These are phyloP conservation scores for Yamadazyma songkhlaensis DNA, from an alignment of 1,139 yeast genomes.

Conservation along the genomic window DNA sequence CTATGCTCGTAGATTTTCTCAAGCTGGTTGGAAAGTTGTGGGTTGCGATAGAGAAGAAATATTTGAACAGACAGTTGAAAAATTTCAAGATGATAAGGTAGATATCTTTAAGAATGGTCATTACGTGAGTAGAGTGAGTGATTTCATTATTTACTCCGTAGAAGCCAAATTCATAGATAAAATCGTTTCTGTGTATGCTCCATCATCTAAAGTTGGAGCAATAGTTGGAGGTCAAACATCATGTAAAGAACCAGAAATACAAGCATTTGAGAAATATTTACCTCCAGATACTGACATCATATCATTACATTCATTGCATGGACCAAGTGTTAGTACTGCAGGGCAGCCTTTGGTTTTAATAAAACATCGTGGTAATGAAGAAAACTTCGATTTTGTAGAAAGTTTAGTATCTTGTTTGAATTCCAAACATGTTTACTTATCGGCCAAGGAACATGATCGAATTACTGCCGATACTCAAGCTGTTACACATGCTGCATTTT, in stretches of 20 bases:
- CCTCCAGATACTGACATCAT: constrained; percentile 82
- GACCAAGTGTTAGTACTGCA: constrained; percentile 82
- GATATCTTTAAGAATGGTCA: constrained; percentile 73
- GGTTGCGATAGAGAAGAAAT: constrained; percentile 85
- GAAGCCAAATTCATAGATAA: constrained; percentile 79
- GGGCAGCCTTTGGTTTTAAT: constrained; percentile 93
- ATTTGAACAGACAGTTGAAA: constrained; percentile 45
- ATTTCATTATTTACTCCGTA: constrained; percentile 82
- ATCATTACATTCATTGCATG: constrained; percentile 89
- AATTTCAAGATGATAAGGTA: constrained; percentile 45
- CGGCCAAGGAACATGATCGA: constrained; percentile 84
- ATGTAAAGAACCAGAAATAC: constrained; percentile 87
- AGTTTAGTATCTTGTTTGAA: constrained; percentile 66
- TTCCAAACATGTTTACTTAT: constrained; percentile 73
- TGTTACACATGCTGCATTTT: constrained; percentile 95
- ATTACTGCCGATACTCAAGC: constrained; percentile 99
- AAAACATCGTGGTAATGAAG: constrained; percentile 63
- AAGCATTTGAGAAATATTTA: constrained; percentile 72
- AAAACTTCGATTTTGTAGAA: constrained; percentile 59
- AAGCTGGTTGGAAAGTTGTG: constrained; percentile 87
- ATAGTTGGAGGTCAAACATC: constrained; percentile 98
- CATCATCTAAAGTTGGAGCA: constrained; percentile 82
- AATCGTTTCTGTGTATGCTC: constrained; percentile 76
- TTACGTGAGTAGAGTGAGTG: constrained; percentile 73
- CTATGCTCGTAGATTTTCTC: constrained; percentile 74